These are phyloP conservation scores for Mycena chlorophos DNA, from an alignment of 768 basidiomycete genomes.

Conservation along the genomic window DNA sequence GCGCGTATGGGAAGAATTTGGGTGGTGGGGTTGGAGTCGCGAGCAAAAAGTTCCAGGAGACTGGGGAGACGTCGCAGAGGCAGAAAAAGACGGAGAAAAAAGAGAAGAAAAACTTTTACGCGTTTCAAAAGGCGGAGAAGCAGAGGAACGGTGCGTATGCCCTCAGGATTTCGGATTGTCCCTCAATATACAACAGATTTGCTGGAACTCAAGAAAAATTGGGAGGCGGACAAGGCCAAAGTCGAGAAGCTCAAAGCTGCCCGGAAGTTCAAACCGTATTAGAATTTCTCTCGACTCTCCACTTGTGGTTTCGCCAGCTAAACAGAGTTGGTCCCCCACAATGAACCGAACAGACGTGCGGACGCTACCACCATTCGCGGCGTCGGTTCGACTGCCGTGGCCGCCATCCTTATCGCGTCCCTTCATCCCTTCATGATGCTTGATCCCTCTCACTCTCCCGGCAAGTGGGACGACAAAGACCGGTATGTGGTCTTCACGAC, in stretches of 20 bases:
- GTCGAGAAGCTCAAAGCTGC: constrained; percentile 78
- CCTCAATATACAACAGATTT: constrained; percentile 45
- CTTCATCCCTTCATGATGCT: no score
- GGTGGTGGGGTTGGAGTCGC: constrained; percentile 74
- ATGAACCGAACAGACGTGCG: no score
- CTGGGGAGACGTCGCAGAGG: constrained; percentile 50
- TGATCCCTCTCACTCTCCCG: no score
- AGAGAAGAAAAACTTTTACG: constrained; percentile 81
- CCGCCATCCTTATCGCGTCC: no score
- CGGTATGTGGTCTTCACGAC: no score
- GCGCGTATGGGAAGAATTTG: constrained; percentile 83
- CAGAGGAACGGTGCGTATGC: constrained; percentile 69
- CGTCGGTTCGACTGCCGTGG: no score
- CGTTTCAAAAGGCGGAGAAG: constrained; percentile 88
- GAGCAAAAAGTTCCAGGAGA: constrained; percentile 67
- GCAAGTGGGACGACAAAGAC: no score
- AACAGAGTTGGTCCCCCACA: no score
- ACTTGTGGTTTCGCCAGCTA: no score
- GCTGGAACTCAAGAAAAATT: constrained; percentile 75
- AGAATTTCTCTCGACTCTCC: no score
- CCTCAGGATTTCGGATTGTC: not conserved
- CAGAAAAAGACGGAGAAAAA: constrained; percentile 59
- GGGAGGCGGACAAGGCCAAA: constrained; percentile 87
- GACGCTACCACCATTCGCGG: no score
- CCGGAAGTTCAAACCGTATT: constrained; percentile 87